phyloP scores from a whole-genome alignment of 805 yeast genomes.

The Candida maris region DNA sequence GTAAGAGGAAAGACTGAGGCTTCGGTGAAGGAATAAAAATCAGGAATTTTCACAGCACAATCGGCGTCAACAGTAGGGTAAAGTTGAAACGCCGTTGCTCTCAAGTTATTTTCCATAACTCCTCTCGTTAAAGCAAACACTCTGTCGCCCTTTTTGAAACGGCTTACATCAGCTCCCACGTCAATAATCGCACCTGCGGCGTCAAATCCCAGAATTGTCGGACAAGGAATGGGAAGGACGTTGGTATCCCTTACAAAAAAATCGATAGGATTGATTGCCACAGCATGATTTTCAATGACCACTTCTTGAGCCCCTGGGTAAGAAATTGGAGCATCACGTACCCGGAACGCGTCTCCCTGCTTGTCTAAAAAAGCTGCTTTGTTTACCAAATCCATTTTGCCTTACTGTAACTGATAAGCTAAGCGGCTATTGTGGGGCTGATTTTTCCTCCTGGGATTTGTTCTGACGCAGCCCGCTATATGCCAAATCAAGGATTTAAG shows the following conservation, averaged over 20 bases:
- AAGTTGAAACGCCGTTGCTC: constrained; percentile 6
- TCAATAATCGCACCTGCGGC: constrained; percentile 10
- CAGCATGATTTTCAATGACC: too few species aligned
- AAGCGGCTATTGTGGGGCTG: too few species aligned
- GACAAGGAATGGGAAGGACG: background rate
- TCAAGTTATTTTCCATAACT: background rate
- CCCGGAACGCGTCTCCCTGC: too few species aligned
- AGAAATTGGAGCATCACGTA: too few species aligned
- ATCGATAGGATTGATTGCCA: constrained; percentile 1
- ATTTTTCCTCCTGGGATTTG: too few species aligned
- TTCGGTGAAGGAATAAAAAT: constrained; percentile 3
- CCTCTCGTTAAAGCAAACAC: constrained; percentile 5
- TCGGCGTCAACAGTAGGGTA: background rate
- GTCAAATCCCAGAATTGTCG: constrained; percentile 5
- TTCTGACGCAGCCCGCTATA: too few species aligned
- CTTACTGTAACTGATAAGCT: too few species aligned
- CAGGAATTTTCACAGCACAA: constrained; percentile 5
- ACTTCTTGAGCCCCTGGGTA: too few species aligned
- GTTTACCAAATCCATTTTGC: too few species aligned
- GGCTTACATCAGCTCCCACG: constrained; percentile 7
- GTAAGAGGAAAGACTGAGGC: constrained; percentile 9
- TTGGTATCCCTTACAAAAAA: background rate
- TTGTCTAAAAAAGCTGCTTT: too few species aligned
- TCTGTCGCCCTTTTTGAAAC: constrained; percentile 11
- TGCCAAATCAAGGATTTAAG: too few species aligned